These are phyloP conservation scores for Syzygium aqueum DNA, from an alignment of 345 rosid genomes.

Conservation along the genomic window DNA sequence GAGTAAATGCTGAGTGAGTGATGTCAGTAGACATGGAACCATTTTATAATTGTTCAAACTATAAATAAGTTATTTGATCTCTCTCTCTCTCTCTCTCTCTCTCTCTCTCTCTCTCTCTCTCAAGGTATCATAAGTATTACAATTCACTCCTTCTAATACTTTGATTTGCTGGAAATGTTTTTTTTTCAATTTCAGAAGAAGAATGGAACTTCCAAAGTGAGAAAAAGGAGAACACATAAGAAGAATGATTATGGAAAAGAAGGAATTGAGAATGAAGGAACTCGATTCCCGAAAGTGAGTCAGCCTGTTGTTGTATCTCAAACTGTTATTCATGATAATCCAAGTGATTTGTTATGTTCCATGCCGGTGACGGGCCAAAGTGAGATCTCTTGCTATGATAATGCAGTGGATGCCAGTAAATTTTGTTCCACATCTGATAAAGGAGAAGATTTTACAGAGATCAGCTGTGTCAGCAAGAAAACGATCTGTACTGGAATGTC, in stretches of 20 bases:
- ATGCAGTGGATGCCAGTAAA: slow-evolving; percentile 33
- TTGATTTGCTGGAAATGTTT: not conserved
- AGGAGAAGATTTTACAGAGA: slow-evolving; percentile 11
- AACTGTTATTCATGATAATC: slow-evolving; percentile 26
- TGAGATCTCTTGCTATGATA: slow-evolving; percentile 46
- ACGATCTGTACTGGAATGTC: slow-evolving; percentile 4
- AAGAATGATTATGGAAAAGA: slow-evolving; percentile 13
- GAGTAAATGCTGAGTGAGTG: not conserved
- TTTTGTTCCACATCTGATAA: slow-evolving; percentile 3
- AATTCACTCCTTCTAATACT: not conserved
- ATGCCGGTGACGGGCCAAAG: slow-evolving; percentile 33
- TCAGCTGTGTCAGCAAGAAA: not conserved
- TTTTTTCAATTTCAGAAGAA: slow-evolving; percentile 21
- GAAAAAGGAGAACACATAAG: slow-evolving; percentile 17
- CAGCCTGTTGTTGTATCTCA: slow-evolving; percentile 37
- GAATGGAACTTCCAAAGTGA: slow-evolving; percentile 21
- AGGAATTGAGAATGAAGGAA: slow-evolving; percentile 12
- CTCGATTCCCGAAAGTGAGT: slow-evolving; percentile 27
- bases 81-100: not conserved
- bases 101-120: not conserved
- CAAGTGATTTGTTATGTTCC: slow-evolving; percentile 37
- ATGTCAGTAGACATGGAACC: not conserved
- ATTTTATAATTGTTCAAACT: not conserved
- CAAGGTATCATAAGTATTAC: not conserved
- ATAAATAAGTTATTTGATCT: not conserved